phyloP scores from a whole-genome alignment of 176 grass and related monocot genomes.

The Avena insularis region DNA sequence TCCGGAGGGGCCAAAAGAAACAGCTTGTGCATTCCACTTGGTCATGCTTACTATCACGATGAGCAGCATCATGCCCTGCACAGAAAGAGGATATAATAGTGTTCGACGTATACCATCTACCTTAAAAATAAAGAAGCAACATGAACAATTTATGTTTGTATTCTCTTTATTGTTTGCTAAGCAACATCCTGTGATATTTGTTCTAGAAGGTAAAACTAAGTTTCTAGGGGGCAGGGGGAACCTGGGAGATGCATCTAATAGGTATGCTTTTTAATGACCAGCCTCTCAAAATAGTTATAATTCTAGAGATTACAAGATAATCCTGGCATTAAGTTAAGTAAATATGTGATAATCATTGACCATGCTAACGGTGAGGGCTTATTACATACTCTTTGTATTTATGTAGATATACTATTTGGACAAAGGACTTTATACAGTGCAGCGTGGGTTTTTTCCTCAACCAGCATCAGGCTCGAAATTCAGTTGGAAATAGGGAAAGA shows the following conservation, averaged over 20 bases:
- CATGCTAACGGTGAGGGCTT: not conserved
- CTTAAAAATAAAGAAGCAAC: not conserved
- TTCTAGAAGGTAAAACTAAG: constrained; percentile 16
- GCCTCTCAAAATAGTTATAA: not conserved
- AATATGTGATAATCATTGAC: not conserved
- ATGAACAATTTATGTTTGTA: not conserved
- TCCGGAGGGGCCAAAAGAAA: constrained; percentile 6
- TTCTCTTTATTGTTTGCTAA: not conserved
- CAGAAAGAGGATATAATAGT: no score
- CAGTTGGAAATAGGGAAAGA: constrained; percentile 41
- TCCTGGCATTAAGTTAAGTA: constrained; percentile 10
- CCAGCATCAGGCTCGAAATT: not conserved
- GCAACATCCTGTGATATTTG: not conserved
- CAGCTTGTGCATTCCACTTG: no score
- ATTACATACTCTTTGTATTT: constrained; percentile 23
- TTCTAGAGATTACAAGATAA: not conserved
- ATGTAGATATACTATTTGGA: constrained; percentile 33
- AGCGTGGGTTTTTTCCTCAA: constrained; percentile 4
- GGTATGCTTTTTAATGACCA: not conserved
- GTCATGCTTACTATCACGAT: constrained; percentile 11
- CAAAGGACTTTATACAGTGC: constrained; percentile 3
- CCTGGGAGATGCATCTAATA: not conserved
- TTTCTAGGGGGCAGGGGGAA: not conserved
- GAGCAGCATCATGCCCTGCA: constrained; percentile 1
- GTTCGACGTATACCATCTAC: no score